Percentiles rank a stretch among this genome's conserved stretches.
Evolutionary conservation across 257 asterid genomes (phyloP).

Genomic region (Solanum chiquidenum): DNA sequence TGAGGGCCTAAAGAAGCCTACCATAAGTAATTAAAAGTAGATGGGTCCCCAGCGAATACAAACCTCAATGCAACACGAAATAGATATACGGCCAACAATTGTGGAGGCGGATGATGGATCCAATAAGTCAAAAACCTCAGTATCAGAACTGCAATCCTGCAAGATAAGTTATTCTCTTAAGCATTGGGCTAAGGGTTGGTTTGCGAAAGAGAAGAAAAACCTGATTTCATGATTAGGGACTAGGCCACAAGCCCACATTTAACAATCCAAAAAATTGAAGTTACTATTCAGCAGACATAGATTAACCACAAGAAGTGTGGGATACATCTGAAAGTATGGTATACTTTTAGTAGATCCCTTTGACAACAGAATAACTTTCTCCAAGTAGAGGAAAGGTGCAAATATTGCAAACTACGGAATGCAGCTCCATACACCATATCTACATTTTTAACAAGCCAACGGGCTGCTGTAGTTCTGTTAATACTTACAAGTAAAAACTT

Average conservation of each 20-base stretch:
- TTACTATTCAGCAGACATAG: not conserved
- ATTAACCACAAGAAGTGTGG: not conserved
- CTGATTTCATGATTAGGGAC: not conserved
- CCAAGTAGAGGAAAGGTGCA: not conserved
- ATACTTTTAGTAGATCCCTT: not conserved
- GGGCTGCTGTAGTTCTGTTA: not conserved
- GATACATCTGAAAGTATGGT: not conserved
- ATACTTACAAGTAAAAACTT: not conserved
- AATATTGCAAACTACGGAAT: not conserved
- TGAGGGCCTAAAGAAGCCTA: not conserved
- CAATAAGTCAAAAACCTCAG: conserved; percentile 40
- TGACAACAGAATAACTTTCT: not conserved
- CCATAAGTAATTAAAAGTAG: not conserved
- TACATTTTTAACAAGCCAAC: not conserved
- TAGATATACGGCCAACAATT: conserved; percentile 58
- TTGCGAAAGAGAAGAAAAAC: not conserved
- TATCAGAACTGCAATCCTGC: conserved; percentile 66
- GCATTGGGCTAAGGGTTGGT: not conserved
- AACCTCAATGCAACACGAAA: conserved; percentile 94
- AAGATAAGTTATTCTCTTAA: conserved; percentile 8
- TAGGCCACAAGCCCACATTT: not conserved
- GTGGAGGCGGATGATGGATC: conserved; percentile 58
- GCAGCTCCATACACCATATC: not conserved
- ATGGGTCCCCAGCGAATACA: not conserved
- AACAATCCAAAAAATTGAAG: not conserved